Base-by-base conservation (phyloP, 352 stramenopile species). In the Phytophthora hibernalis region DNA sequence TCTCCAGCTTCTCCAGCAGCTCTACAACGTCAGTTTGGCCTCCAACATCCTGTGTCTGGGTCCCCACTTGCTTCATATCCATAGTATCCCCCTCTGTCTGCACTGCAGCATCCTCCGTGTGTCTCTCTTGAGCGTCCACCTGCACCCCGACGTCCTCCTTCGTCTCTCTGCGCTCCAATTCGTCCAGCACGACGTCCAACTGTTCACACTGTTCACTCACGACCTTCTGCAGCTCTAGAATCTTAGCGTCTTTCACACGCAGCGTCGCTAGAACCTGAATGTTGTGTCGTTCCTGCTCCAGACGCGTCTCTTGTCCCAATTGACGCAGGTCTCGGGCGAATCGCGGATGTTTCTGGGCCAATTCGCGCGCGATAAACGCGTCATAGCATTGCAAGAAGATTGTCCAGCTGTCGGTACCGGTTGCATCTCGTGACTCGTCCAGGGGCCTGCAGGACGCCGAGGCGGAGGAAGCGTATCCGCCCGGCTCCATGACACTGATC, bases 181-280 rank as follows among this genome's bases (percentile, higher is more conserved):
- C 67, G 44, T 75, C 67, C 55, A 75, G 37, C 24, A 75, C 48
- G 18, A 75, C 61, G 40, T 75, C 67, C 35, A 75, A 22, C 51
- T 75, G 67, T 20, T 75, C 67, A 5, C 51, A 55, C 15, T 75
- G 67, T 40, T 71, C 61, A n/a, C 31, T 53, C 44, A 71, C 54
- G 0, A 57, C 3, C 28, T 42, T 71, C 21, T 68, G 61, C 35
- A 75, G 54, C 35, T 60, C 54, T 0, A 44, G 43, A 4, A 75
- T 75, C 24, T 30, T 45, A 44, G 51, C 28, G 33, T 75, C 67
- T 48, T 72, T 75, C 3, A 61, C 28, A 11, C 54, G 57, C 35
- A 75, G 42, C 35, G 67, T 71, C 35, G 61, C 54, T 43, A 75
- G 50, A 40, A 75, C 49, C 37, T 75, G 67, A 22, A 42, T 55